Conservation (phyloP, 345 rosid genomes). For the Citrus cavaleriei region DNA sequence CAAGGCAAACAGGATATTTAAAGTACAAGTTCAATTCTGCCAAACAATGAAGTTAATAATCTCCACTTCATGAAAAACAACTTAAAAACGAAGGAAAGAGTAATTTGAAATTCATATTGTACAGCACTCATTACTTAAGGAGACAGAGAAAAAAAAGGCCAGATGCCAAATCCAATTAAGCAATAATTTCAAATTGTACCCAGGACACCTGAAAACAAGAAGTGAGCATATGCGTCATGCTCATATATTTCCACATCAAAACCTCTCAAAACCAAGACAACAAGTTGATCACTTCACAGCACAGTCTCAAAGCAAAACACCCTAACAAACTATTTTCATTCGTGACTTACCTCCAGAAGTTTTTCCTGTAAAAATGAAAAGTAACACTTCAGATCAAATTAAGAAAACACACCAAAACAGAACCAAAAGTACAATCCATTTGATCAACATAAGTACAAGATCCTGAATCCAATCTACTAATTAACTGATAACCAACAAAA, state of each 20-base stretch:
- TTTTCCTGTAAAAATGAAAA: background rate
- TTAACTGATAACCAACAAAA: background rate
- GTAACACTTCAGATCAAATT: background rate
- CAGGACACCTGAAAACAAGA: background rate
- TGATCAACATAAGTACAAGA: background rate
- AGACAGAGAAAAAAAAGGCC: background rate
- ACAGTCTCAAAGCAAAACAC: background rate
- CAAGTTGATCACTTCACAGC: background rate
- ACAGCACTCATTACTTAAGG: background rate
- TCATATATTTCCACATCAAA: background rate
- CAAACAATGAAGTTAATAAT: background rate
- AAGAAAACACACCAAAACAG: background rate
- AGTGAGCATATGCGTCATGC: background rate
- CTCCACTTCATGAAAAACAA: background rate
- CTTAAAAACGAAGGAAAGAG: background rate
- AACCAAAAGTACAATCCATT: background rate
- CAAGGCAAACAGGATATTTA: background rate
- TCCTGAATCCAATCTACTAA: background rate
- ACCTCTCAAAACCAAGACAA: background rate
- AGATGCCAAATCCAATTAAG: background rate
- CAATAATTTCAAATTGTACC: background rate
- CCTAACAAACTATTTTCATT: background rate
- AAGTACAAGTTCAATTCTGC: background rate
- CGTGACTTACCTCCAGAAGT: too few relatives aligned
- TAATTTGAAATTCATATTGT: background rate